Base-by-base conservation (phyloP, 495 filamentous ascomycete species). In the Annulohypoxylon maeteangense region DNA sequence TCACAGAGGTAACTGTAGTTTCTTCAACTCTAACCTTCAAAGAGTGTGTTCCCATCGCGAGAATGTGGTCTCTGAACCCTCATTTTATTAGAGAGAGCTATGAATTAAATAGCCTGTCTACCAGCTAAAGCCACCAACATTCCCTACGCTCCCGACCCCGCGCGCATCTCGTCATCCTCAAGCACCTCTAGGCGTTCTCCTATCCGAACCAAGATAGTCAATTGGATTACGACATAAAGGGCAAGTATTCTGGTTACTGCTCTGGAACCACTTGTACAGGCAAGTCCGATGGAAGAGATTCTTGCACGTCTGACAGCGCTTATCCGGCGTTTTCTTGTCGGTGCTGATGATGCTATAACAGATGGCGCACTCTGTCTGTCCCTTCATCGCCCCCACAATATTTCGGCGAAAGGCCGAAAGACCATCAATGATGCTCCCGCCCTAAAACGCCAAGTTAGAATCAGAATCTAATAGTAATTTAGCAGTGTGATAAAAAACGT, bases 191-290 rank as follows among this genome's bases (percentile, higher is more conserved):
- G 65, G 63, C 36, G 40, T 55, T 62, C 60, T 72, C 20, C 59
- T 74, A 48, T 76, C 75, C 10, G 70, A 66, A 38, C 82, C 81
- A 14, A 83, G 64, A 70, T 91, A 93, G 61, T 91, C 88, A 77
- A 96, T 95, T 34, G 90, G 87, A 78, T 93, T 95, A 65, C 93
- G 83, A 80, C 95, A 98, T 62, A 98, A 82, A 54, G 95, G 94
- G 78, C 95, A 99, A 57, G 88, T 93, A 74, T 90, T 94, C 74
- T 90, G 88, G 79, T 93, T 94, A 75, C 93, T 96, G 75, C 87
- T 94, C 86, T 92, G 90, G 83, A 99, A 98, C 95, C 95, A 99
- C 78, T 93, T 93, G 83, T 90, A 95, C 78, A 99, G 81, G 82
- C 95, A 99, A 5, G 87, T 85, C 4, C 89, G 87, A 81, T 99